Base-by-base conservation (phyloP, 208 protist species). In the Trypanosomatidae sp. region DNA sequence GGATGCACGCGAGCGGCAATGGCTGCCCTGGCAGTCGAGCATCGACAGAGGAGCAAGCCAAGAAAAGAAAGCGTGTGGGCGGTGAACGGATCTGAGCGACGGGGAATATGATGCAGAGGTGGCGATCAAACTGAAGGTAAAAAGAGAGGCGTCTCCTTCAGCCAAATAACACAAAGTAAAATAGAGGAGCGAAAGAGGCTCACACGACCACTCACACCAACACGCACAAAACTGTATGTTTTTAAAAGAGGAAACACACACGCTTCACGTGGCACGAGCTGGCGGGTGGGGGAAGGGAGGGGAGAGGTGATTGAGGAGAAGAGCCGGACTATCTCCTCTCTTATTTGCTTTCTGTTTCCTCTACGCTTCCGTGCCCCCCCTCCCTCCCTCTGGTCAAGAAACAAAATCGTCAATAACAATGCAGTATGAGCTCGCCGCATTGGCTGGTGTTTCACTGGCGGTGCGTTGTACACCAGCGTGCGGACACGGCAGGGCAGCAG, bases 311-410 rank as follows among this genome's bases (percentile, higher is more conserved):
- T 39, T 39, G 36, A 39, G 36, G 36, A 39, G 36, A 39, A 39
- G 36, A 39, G 36, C 36, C 36, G 0, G 3, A 39, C 36, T 66
- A 66, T 55, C 19, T 43, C 43, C 36, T 56, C 41, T 44, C 58
- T 33, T 66, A 13, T 41, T 58, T 73, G 8, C 17, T 65, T 28
- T 55, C n/a, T 15, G 49, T 47, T 66, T 73, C 60, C 13, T 44
- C 36, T 52, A 43, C 50, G 19, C 50, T 55, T n/a, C 3, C 0
- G 5, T 7, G 22, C 19, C 50, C 5, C 15, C n/a, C 22, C 55
- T 36, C n/a, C 25, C 53, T 19, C 58, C 25, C 28, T 39, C 9
- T 22, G 50, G 7, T 55, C 0, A 28, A 55, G 50, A 12, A 25
- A 36, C 2, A 7, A 10, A 33, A 33, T 59, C 12, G 15, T 28